phyloP scores from a whole-genome alignment of 2,329 filamentous ascomycete genomes.

The Aspergillus carbonarius region DNA sequence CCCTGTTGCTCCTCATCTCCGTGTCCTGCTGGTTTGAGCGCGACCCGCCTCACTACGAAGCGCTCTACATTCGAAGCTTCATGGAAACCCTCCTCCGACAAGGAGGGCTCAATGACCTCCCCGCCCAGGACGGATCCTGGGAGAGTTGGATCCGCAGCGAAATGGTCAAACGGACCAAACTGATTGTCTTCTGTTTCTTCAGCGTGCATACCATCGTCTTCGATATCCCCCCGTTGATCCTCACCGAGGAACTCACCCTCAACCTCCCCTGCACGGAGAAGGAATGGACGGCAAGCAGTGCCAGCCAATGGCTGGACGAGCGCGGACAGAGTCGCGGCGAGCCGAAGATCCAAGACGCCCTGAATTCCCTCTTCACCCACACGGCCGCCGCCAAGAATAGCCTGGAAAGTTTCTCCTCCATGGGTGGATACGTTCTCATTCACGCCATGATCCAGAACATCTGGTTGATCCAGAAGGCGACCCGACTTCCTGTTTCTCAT shows the following conservation, averaged over 20 bases:
- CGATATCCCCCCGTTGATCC: conserved; percentile 31
- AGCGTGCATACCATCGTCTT: conserved; percentile 40
- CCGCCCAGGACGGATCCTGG: conserved; percentile 32
- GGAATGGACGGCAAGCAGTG: conserved; percentile 31
- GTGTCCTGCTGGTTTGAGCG: conserved; percentile 35
- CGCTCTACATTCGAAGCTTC: conserved; percentile 28
- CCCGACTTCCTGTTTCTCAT: conserved; percentile 25
- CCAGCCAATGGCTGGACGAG: conserved; percentile 26
- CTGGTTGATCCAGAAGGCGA: conserved; percentile 35
- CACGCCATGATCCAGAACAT: conserved; percentile 36
- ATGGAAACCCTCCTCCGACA: conserved; percentile 32
- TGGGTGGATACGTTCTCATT: conserved; percentile 35
- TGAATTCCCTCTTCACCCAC: conserved; percentile 27
- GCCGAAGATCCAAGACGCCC: conserved; percentile 29
- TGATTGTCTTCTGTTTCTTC: conserved; percentile 37
- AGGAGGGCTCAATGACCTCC: conserved; percentile 30
- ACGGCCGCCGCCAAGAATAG: conserved; percentile 6
- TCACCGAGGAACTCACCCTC: conserved; percentile 32
- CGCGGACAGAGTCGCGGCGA: conserved; percentile 24
- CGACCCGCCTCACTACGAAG: conserved; percentile 31
- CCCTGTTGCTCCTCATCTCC: conserved; percentile 29
- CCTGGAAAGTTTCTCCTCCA: conserved; percentile 31
- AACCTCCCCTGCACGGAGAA: conserved; percentile 35
- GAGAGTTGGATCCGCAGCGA: conserved; percentile 34
- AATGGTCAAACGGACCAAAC: conserved; percentile 31